Evolutionary conservation across 768 basidiomycete species (phyloP), one percentile per base, ranked within the genome.

Genomic region (Omphalotus guepiniiformis): DNA sequence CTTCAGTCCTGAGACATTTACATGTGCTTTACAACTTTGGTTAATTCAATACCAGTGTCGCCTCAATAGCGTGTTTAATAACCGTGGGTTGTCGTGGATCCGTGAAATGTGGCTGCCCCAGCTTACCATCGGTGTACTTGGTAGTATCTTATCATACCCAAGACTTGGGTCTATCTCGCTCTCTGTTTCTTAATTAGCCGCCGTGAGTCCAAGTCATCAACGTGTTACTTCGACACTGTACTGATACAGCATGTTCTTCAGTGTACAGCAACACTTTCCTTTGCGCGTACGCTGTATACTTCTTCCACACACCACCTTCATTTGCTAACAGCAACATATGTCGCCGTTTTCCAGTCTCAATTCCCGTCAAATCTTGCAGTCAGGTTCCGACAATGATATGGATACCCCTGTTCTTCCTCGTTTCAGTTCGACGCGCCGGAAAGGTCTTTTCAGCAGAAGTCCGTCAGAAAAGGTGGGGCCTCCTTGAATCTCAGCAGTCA

Each of bases 241-340:
- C 28, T 9, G 35, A 6, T 15, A 8, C 27, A 16, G 13, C 19
- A 3, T 29, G 5, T 8, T 7, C 8, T 30, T 19, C 28, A 65
- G 64, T 65, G 25, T 65, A 67, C 49, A 59, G 64, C 37, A 64
- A 62, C 39, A 65, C 64, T 9, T 64, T 65, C 56, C 58, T 65
- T 54, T 63, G 56, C 48, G 59, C 62, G 65, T 67, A 47, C 36
- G 63, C 51, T 9, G 15, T 27, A 32, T 18, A 16, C 19, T 21
- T 27, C 22, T 34, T 34, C 4, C n/a, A n/a, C n/a, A n/a, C n/a
- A n/a, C n/a, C n/a, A n/a, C n/a, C n/a, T n/a, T 21, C 29, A 16
- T 11, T 30, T 19, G 25, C 21, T 39, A 27, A 26, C 19, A 6
- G 7, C n/a, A 13, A 7, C 39, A 41, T 36, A 47, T 23, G 35